phyloP scores from a whole-genome alignment of 371 early-diverging fungal species.

The Syncephalastrum sp. region DNA sequence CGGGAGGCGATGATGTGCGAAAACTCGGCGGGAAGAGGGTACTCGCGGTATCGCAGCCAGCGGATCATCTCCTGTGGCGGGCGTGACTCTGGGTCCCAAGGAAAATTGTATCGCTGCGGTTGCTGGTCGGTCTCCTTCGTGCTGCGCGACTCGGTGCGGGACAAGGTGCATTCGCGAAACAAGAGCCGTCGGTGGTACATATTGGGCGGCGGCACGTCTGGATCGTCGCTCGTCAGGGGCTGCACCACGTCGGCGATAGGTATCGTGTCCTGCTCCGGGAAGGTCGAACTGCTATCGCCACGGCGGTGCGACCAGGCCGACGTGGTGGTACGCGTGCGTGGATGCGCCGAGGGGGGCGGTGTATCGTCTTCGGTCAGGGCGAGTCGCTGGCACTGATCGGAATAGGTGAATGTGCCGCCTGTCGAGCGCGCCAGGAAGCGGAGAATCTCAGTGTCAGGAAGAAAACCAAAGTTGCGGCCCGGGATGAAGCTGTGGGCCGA shows the following conservation, averaged over 20 bases:
- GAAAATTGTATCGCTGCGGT: constrained; percentile 57
- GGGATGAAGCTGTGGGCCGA: constrained; percentile 73
- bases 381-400: constrained; percentile 57
- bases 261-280: no score
- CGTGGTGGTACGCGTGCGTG: no score
- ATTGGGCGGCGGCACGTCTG: constrained; percentile 21
- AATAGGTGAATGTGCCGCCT: constrained; percentile 80
- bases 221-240: constrained; percentile 5
- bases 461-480: constrained; percentile 82
- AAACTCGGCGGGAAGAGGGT: constrained; percentile 65
- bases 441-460: constrained; percentile 86
- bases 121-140: constrained; percentile 4
- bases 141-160: constrained; percentile 7
- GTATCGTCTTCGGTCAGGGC: no score
- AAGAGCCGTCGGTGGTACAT: constrained; percentile 29
- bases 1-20: constrained; percentile 77
- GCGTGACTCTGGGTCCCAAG: constrained; percentile 80
- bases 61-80: constrained; percentile 81
- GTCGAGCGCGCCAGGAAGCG: constrained; percentile 80
- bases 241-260: no score
- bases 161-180: constrained; percentile 29
- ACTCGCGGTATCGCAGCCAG: constrained; percentile 73
- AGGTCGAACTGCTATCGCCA: no score
- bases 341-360: no score
- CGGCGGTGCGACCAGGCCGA: no score